Evolutionary conservation across 805 yeast genomes (phyloP), one percentile per base, ranked within the genome.

Genomic region (Lipomyces oligophaga): DNA sequence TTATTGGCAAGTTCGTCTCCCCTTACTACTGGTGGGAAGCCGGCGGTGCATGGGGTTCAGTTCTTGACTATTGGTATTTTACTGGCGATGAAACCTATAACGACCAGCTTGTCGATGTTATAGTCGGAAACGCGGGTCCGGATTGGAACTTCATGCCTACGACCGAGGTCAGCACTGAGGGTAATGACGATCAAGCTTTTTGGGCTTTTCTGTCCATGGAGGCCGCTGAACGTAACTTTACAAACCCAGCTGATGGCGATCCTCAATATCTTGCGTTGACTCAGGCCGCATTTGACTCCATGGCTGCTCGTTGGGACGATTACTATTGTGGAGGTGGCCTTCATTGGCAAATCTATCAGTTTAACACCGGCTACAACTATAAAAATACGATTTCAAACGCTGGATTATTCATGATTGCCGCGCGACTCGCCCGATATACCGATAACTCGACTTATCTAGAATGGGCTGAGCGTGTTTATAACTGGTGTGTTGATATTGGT

Each of bases 11-110:
- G 88, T 89, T 93, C 65, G 71, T 81, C 10, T 69, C 73, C 61
- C 97, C 97, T 0, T 89, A 90, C 73, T 90, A 90, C 73, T 90
- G 97, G 98, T 85, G 95, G 95, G 81, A 83, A 65, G 87, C 89
- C 32, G 95, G 94, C 59, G 90, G 85, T 57, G 88, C 88, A 0
- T 81, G 71, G 65, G 95, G 96, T 6, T 73, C 84, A 16, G 70
- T 90, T 74, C 62, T 90, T 35, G 96, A 88, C 64, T 83, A 84
- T 66, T 75, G 86, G 69, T 80, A 63, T 57, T 81, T 73, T 63
- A 78, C 85, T 64, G 76, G 81, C 31, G 83, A 89, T 63, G 76
- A 75, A 54, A 78, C 89, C 1, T 85, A 78, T 58, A 82, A 75
- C 35, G 71, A 73, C 10, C 47, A 74, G 30, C 74, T 86, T 44